These are phyloP conservation scores for Crepidotus variabilis DNA, from an alignment of 768 basidiomycete species.

Conservation along the genomic window DNA sequence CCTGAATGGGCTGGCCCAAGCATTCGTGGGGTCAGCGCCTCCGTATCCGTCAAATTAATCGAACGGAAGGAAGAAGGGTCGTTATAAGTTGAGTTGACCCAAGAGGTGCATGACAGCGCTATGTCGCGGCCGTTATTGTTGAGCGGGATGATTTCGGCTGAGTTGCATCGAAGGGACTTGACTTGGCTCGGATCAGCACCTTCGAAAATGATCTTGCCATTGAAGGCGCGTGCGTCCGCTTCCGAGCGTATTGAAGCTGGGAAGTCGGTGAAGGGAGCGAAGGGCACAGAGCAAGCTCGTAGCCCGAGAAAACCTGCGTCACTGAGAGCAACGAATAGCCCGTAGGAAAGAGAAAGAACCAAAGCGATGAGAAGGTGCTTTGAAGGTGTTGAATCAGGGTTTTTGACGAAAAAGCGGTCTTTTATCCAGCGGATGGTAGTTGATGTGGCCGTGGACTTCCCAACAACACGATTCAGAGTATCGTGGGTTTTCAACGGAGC, in stretches of 20 bases:
- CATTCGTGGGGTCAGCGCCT: constrained; percentile 18
- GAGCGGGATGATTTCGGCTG: too few relatives aligned
- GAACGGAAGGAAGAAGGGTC: constrained; percentile 12
- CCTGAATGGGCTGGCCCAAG: constrained; percentile 3
- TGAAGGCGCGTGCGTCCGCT: constrained; percentile 9
- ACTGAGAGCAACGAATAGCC: constrained; percentile 6
- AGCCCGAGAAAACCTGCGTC: constrained; percentile 8
- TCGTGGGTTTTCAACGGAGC: constrained; percentile 20
- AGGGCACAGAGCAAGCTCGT: constrained; percentile 7
- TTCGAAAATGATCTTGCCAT: background rate
- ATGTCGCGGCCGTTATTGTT: too few relatives aligned
- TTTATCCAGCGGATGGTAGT: constrained; percentile 16
- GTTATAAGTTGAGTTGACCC: constrained; percentile 20
- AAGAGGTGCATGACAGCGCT: constrained; percentile 11
- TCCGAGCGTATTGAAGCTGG: constrained; percentile 15
- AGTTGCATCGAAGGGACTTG: background rate
- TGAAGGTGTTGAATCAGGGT: constrained; percentile 12
- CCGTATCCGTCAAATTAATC: constrained; percentile 20
- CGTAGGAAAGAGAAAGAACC: constrained; percentile 11
- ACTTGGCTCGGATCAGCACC: constrained; percentile 2
- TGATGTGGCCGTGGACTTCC: constrained; percentile 11
- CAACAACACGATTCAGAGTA: constrained; percentile 16
- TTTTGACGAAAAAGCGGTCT: constrained; percentile 9
- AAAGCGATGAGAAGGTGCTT: constrained; percentile 13
- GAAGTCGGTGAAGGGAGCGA: constrained; percentile 10